Evolutionary conservation across 2,329 filamentous ascomycete species (phyloP).

Genomic region (Colletotrichum sublineola): DNA sequence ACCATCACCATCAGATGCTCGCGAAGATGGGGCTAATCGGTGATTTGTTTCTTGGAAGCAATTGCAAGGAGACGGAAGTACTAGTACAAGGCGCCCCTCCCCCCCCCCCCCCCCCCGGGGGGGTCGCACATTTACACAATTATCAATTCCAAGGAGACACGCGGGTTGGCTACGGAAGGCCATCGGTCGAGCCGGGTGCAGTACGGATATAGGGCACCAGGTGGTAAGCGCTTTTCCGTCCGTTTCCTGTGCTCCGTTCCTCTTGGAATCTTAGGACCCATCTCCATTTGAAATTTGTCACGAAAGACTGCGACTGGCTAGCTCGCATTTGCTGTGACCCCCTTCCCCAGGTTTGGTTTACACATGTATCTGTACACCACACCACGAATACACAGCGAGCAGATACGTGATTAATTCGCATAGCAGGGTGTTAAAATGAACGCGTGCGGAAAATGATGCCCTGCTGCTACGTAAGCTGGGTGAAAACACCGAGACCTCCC

Average conservation of each 20-base stretch:
- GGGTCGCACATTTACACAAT: no score
- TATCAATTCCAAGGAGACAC: no score
- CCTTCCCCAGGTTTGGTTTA: background rate
- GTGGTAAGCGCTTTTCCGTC: background rate
- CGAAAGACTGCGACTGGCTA: constrained; percentile 13
- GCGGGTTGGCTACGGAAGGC: background rate
- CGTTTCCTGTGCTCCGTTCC: background rate
- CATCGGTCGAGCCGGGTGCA: background rate
- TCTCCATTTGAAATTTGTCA: background rate
- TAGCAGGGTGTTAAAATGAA: background rate
- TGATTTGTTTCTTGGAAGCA: no score
- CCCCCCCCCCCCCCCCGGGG: no score
- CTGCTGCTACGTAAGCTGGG: background rate
- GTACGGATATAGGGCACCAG: background rate
- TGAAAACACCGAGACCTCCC: background rate
- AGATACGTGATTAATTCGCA: background rate
- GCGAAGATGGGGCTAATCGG: background rate
- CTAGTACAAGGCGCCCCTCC: no score
- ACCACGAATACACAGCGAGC: background rate
- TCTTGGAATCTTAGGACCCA: background rate
- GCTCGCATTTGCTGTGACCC: constrained; percentile 13
- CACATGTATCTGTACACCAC: background rate
- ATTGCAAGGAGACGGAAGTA: no score
- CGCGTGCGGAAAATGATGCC: background rate
- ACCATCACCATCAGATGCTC: background rate